These are phyloP conservation scores for Proliferodiscus dingleyae DNA, from an alignment of 2,329 filamentous ascomycete species.

Conservation along the genomic window DNA sequence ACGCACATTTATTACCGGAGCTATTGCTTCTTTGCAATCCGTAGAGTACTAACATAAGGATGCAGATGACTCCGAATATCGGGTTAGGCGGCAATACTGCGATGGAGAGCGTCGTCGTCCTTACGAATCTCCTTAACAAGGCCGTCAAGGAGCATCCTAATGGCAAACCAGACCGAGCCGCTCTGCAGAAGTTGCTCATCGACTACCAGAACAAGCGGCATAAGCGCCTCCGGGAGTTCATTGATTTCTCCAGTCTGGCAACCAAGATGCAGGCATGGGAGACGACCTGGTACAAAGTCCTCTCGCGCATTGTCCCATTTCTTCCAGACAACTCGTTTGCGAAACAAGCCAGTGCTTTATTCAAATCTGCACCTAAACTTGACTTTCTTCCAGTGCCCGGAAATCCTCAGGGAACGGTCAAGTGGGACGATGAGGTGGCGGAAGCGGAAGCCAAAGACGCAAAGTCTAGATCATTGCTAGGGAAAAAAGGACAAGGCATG, in stretches of 20 bases:
- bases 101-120: neutral
- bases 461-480: too few relatives aligned
- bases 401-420: neutral
- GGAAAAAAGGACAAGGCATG: too few relatives aligned
- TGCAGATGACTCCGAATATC: neutral
- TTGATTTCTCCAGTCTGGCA: neutral
- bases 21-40: too few relatives aligned
- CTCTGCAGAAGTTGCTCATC: neutral
- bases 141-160: neutral
- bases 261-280: conserved; percentile 1
- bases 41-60: too few relatives aligned
- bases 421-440: neutral
- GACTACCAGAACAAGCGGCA: neutral
- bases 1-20: too few relatives aligned
- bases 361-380: neutral
- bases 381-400: neutral
- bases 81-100: conserved; percentile 1
- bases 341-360: neutral
- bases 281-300: neutral
- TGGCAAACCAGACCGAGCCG: neutral
- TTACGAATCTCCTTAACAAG: neutral
- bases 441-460: too few relatives aligned
- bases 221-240: neutral
- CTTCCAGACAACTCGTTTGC: neutral
- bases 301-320: neutral